These are phyloP conservation scores for Pterulicium gracile DNA, from an alignment of 1,284 basidiomycete genomes.

Conservation along the genomic window DNA sequence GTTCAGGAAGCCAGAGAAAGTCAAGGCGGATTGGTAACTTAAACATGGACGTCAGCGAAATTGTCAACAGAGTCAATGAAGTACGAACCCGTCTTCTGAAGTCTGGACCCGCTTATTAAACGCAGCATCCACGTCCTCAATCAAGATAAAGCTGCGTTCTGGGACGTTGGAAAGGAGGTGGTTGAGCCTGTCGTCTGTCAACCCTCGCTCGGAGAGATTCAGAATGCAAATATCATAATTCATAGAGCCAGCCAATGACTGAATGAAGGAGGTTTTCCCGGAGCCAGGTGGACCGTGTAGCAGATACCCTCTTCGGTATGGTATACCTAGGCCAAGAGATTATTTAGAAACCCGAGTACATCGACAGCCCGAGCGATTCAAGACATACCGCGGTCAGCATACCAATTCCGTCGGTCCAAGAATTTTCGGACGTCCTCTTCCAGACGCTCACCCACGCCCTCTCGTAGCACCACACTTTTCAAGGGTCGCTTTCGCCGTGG, in stretches of 20 bases:
- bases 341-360: slow-evolving; percentile 8
- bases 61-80: slow-evolving; percentile 9
- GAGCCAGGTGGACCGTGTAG: slow-evolving; percentile 95
- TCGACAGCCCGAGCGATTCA: not conserved
- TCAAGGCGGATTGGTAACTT: slow-evolving; percentile 91
- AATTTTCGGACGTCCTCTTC: slow-evolving; percentile 79
- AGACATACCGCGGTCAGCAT: slow-evolving; percentile 81
- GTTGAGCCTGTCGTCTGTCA: slow-evolving; percentile 95
- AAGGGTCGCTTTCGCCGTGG: slow-evolving; percentile 84
- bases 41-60: slow-evolving; percentile 4
- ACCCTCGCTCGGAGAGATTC: slow-evolving; percentile 92
- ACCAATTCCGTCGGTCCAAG: slow-evolving; percentile 83
- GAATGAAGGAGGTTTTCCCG: slow-evolving; percentile 98
- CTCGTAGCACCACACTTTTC: slow-evolving; percentile 83
- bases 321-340: slow-evolving; percentile 77
- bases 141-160: slow-evolving; percentile 84
- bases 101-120: slow-evolving; percentile 89
- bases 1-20: slow-evolving; percentile 96
- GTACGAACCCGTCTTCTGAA: slow-evolving; percentile 73
- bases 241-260: slow-evolving; percentile 87
- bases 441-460: slow-evolving; percentile 73
- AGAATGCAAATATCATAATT: slow-evolving; percentile 95
- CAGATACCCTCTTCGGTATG: slow-evolving; percentile 93
- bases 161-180: slow-evolving; percentile 91
- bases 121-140: slow-evolving; percentile 98